Evolutionary conservation across 257 asterid genomes (phyloP).

Genomic region (Sherardia arvensis): DNA sequence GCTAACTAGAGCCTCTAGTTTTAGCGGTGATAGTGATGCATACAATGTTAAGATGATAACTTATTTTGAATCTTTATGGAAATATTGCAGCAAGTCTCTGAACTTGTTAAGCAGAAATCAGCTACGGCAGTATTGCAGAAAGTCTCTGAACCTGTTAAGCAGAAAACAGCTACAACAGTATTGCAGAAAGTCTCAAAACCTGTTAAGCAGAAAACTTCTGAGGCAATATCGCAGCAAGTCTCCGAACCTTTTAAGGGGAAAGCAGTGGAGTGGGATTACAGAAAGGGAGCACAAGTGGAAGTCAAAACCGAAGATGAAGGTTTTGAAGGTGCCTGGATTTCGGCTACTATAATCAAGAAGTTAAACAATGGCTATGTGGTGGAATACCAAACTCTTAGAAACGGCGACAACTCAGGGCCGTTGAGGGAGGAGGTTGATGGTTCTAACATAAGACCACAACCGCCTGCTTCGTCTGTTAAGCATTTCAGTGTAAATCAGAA

Average conservation of each 20-base stretch:
- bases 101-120: too few relatives aligned
- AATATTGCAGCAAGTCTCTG: too few relatives aligned
- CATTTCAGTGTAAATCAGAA: conserved; percentile 36
- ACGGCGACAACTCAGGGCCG: conserved; percentile 32
- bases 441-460: conserved; percentile 49
- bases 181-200: too few relatives aligned
- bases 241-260: conserved; percentile 13
- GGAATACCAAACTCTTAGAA: conserved; percentile 38
- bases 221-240: conserved; percentile 20
- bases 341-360: conserved; percentile 30
- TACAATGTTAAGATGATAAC: background rate
- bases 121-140: too few relatives aligned
- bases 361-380: conserved; percentile 26
- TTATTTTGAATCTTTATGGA: background rate
- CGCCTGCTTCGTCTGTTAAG: conserved; percentile 29
- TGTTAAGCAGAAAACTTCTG: too few relatives aligned
- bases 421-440: conserved; percentile 52
- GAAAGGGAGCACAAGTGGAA: conserved; percentile 46
- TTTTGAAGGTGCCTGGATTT: conserved; percentile 60
- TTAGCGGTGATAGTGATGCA: background rate
- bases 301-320: conserved; percentile 53
- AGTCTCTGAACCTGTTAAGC: too few relatives aligned
- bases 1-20: too few relatives aligned
- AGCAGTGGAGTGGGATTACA: conserved; percentile 16
- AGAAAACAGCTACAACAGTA: too few relatives aligned